A percentile compares a stretch with the other conserved stretches of the same genome.
Conservation (phyloP, 371 early-diverging fungal genomes). For the Nematocida parisii region DNA sequence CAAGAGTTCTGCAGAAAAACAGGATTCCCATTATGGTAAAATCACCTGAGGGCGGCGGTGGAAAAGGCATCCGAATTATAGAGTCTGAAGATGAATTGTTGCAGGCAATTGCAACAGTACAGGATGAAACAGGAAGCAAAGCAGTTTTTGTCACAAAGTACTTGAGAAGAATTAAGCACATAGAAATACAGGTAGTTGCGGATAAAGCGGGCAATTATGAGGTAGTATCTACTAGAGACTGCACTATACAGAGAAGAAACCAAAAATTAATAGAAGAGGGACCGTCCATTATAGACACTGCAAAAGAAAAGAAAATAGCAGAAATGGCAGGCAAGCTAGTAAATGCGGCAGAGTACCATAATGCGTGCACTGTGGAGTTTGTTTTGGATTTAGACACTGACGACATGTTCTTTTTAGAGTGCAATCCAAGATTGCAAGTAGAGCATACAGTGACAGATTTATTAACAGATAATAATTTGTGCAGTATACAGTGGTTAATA, state of each 20-base stretch:
- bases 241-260: conserved; percentile 93
- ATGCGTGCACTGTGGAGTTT: conserved; percentile 95
- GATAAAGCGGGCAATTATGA: conserved; percentile 92
- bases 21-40: conserved; percentile 94
- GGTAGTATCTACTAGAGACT: conserved; percentile 92
- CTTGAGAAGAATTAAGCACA: conserved; percentile 83
- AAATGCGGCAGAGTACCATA: conserved; percentile 85
- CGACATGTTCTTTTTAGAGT: conserved; percentile 87
- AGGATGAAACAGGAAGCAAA: conserved; percentile 74
- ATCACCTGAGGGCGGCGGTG: conserved; percentile 97
- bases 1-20: conserved; percentile 74
- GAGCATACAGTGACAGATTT: conserved; percentile 98
- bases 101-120: conserved; percentile 69
- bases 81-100: conserved; percentile 17
- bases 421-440: conserved; percentile 94
- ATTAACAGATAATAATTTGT: conserved; percentile 90
- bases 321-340: conserved; percentile 86
- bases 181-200: conserved; percentile 90
- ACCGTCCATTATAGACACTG: conserved; percentile 71
- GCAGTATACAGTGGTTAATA: conserved; percentile 89
- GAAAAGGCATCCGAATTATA: conserved; percentile 72
- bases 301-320: conserved; percentile 82
- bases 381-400: conserved; percentile 80
- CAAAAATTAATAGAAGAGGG: conserved; percentile 95
- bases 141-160: conserved; percentile 86